Conservation (phyloP, 345 rosid species). For the Syzygium grande region DNA sequence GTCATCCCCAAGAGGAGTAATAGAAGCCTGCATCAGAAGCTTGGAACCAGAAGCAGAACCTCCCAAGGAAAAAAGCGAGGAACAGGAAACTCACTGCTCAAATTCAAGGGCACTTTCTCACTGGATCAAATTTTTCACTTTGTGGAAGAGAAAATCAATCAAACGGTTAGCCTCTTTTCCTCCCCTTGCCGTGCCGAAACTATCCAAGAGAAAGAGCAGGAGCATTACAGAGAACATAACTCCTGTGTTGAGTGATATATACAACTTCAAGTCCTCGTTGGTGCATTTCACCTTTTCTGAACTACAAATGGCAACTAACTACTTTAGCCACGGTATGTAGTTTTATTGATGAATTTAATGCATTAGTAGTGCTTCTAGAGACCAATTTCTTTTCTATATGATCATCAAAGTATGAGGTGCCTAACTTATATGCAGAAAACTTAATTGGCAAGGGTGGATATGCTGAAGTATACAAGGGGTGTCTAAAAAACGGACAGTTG, state of each 20-base stretch:
- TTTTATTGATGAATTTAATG: neutral
- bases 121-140: constrained; percentile 63
- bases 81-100: constrained; percentile 9
- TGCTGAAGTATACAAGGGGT: constrained; percentile 81
- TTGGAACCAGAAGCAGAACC: constrained; percentile 10
- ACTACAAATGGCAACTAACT: constrained; percentile 57
- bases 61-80: neutral
- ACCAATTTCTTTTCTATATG: neutral
- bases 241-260: constrained; percentile 39
- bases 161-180: constrained; percentile 44
- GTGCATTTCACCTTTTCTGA: constrained; percentile 48
- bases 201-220: constrained; percentile 32
- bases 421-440: constrained; percentile 40
- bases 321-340: constrained; percentile 44
- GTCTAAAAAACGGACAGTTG: constrained; percentile 47
- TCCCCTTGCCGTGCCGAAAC: constrained; percentile 23
- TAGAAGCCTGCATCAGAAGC: constrained; percentile 46
- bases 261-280: constrained; percentile 51
- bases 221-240: constrained; percentile 19
- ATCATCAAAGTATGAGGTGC: neutral
- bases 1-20: constrained; percentile 55
- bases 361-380: neutral
- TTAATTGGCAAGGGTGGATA: constrained; percentile 86
- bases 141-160: constrained; percentile 52
- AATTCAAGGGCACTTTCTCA: constrained; percentile 27